phyloP scores from a whole-genome alignment of 106 monocot genomes.

The Chionographis japonica region DNA sequence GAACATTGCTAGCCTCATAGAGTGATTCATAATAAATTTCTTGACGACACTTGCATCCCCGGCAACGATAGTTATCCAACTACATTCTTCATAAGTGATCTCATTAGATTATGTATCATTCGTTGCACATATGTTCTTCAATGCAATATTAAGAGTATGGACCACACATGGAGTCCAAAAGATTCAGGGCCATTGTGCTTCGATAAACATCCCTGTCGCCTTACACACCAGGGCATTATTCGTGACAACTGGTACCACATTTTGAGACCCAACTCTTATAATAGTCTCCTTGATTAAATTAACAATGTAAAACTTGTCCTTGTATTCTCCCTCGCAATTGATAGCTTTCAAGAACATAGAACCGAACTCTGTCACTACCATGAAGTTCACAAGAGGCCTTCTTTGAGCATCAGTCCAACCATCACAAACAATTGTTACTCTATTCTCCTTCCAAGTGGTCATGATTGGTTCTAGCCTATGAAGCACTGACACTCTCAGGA shows the following conservation, averaged over 20 bases:
- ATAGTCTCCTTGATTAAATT: neutral
- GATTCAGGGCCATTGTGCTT: neutral
- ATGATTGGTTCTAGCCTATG: no score
- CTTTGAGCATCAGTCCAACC: no score
- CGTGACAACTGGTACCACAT: neutral
- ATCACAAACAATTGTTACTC: no score
- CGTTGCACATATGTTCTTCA: no score
- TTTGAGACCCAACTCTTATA: neutral
- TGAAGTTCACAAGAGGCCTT: neutral
- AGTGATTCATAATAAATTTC: neutral
- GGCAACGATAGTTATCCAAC: no score
- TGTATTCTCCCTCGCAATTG: neutral
- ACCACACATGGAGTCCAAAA: constrained; percentile 8
- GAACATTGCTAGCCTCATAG: neutral
- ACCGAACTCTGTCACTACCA: neutral
- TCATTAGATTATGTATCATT: no score
- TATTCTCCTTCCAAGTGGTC: no score
- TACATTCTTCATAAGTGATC: no score
- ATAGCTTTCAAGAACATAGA: neutral
- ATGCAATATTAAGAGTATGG: no score
- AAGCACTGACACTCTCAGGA: no score
- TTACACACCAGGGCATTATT: constrained; percentile 2
- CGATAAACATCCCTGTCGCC: neutral
- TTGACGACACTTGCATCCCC: neutral
- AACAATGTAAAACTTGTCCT: neutral